Conservation (phyloP, 176 grass and related monocot species). For the Bromus sterilis region DNA sequence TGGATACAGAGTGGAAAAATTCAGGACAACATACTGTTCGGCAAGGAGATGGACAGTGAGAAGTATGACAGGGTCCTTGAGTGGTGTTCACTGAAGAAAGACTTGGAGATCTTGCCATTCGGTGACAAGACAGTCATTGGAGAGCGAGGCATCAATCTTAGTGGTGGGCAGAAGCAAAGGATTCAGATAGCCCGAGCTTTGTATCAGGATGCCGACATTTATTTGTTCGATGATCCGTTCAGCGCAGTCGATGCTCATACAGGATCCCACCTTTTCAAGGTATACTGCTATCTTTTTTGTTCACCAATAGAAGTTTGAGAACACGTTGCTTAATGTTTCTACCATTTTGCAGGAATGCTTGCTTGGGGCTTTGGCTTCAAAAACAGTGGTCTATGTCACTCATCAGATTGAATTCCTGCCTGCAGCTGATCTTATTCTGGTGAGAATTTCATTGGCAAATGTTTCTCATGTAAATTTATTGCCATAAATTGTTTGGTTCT, state of each 20-base stretch:
- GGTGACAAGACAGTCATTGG: slow-evolving; percentile 39
- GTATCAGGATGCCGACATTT: slow-evolving; percentile 38
- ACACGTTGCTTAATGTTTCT: not conserved
- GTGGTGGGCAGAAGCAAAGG: slow-evolving; percentile 39
- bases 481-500: not conserved
- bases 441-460: slow-evolving; percentile 25
- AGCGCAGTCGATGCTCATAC: slow-evolving; percentile 48
- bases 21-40: slow-evolving; percentile 47
- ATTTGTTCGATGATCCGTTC: slow-evolving; percentile 44
- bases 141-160: slow-evolving; percentile 47
- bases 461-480: not conserved
- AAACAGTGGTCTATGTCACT: slow-evolving; percentile 91
- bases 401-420: slow-evolving; percentile 94
- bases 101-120: slow-evolving; percentile 37
- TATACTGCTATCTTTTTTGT: not conserved
- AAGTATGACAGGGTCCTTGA: slow-evolving; percentile 32
- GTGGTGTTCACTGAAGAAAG: slow-evolving; percentile 35
- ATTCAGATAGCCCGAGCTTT: slow-evolving; percentile 50
- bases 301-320: not conserved
- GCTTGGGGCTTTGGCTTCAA: slow-evolving; percentile 51
- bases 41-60: slow-evolving; percentile 28
- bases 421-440: slow-evolving; percentile 81
- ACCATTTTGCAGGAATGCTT: slow-evolving; percentile 69
- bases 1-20: slow-evolving; percentile 52
- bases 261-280: slow-evolving; percentile 48